A percentile compares a stretch with the other conserved stretches of the same genome.
phyloP scores from a whole-genome alignment of 192 early-diverging fungal genomes.

The Piromyces sp. region DNA sequence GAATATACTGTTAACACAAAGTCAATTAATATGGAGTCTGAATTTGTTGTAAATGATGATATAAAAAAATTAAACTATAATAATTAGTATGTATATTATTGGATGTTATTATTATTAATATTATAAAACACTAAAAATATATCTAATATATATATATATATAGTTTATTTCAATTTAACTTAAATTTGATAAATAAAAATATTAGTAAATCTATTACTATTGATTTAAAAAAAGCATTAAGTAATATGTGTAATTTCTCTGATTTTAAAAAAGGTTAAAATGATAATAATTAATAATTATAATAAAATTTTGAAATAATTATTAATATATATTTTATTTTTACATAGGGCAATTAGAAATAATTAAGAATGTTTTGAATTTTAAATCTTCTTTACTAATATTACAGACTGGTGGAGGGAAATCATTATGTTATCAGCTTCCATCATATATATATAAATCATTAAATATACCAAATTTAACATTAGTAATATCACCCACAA shows the following conservation, averaged over 20 bases:
- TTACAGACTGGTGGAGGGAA: constrained; percentile 40
- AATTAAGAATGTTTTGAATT: constrained; percentile 10
- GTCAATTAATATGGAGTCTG: neutral
- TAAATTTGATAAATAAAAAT: neutral
- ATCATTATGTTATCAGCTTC: constrained; percentile 62
- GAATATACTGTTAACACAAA: neutral
- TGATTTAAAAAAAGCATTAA: neutral
- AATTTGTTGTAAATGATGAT: neutral
- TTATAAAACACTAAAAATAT: no score
- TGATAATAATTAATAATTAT: no score
- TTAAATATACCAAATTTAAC: constrained; percentile 16
- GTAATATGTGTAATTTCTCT: neutral
- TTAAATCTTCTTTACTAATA: constrained; percentile 9
- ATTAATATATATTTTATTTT: no score
- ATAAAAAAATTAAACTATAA: neutral
- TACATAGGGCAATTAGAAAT: constrained; percentile 10
- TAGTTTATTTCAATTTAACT: neutral
- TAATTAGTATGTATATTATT: neutral
- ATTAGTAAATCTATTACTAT: neutral
- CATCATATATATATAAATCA: constrained; percentile 31
- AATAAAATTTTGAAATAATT: no score
- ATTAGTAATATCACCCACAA: constrained; percentile 60
- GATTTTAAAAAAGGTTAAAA: constrained; percentile 2
- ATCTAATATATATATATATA: no score
- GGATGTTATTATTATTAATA: no score